Evolutionary conservation across 108 stramenopile genomes (phyloP).

Genomic region (Nannochloropsis gaditana): DNA sequence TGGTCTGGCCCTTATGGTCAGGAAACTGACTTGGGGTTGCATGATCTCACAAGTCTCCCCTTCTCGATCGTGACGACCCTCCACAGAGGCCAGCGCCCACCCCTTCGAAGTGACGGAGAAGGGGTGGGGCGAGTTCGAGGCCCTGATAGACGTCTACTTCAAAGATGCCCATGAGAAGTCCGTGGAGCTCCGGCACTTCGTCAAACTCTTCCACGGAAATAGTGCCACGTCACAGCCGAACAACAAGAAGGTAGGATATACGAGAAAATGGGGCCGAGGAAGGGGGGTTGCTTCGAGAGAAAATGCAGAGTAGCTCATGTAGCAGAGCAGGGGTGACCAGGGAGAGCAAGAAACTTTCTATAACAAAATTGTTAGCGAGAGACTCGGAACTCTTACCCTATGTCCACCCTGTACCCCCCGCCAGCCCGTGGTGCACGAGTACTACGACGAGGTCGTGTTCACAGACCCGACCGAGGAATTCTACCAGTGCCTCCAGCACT

Average conservation of each 20-base stretch:
- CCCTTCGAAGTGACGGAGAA: conserved; percentile 70
- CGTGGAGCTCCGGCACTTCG: conserved; percentile 62
- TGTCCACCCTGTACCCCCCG: conserved; percentile 14
- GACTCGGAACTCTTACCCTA: not conserved
- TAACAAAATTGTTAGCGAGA: not conserved
- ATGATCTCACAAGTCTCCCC: not conserved
- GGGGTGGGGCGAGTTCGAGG: conserved; percentile 99
- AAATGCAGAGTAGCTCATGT: not conserved
- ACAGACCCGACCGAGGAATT: conserved; percentile 57
- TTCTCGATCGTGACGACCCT: not conserved
- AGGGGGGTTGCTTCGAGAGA: not conserved
- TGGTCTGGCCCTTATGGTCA: not conserved
- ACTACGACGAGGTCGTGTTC: conserved; percentile 94
- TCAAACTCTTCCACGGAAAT: not conserved
- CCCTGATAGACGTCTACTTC: conserved; percentile 79
- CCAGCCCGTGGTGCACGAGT: conserved; percentile 79
- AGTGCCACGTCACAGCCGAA: not conserved
- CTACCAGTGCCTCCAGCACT: conserved; percentile 46
- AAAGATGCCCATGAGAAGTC: conserved; percentile 64
- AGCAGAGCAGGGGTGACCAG: no score
- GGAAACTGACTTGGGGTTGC: not conserved
- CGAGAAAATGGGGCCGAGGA: not conserved
- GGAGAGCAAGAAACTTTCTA: not conserved
- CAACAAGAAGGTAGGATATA: not conserved
- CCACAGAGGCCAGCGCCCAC: conserved; percentile 36